Evolutionary conservation across 306 rosid genomes (phyloP).

Genomic region (Begonia loranthoides): DNA sequence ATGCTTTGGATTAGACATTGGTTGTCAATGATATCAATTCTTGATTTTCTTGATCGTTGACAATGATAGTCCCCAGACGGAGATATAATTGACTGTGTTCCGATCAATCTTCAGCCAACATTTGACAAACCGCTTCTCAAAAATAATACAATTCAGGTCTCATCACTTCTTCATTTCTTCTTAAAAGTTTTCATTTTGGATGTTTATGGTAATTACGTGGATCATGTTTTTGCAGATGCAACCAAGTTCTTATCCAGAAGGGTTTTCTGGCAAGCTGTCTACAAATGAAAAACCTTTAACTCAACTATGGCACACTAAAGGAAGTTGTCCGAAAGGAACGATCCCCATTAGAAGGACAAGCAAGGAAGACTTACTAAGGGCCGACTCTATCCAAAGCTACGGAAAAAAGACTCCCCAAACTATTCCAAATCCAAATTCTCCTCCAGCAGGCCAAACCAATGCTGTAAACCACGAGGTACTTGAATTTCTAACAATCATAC

Average conservation of each 20-base stretch:
- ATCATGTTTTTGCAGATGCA: slow-evolving; percentile 24
- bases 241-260: slow-evolving; percentile 60
- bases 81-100: too few relatives aligned
- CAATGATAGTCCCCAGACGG: too few relatives aligned
- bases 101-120: too few relatives aligned
- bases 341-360: slow-evolving; percentile 82
- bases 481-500: not conserved
- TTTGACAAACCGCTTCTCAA: too few relatives aligned
- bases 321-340: slow-evolving; percentile 70
- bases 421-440: slow-evolving; percentile 66
- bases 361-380: slow-evolving; percentile 67
- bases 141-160: too few relatives aligned
- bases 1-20: too few relatives aligned
- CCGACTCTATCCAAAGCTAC: slow-evolving; percentile 65
- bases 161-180: too few relatives aligned
- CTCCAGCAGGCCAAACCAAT: slow-evolving; percentile 63
- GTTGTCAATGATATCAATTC: too few relatives aligned
- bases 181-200: too few relatives aligned
- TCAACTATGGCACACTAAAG: slow-evolving; percentile 78
- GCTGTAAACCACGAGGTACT: slow-evolving; percentile 93
- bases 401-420: slow-evolving; percentile 81
- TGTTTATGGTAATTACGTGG: too few relatives aligned
- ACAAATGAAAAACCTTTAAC: slow-evolving; percentile 27
- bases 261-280: slow-evolving; percentile 25
- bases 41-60: too few relatives aligned